These are phyloP conservation scores for Malassezia dermatis DNA, from an alignment of 1,284 basidiomycete species.

Conservation along the genomic window DNA sequence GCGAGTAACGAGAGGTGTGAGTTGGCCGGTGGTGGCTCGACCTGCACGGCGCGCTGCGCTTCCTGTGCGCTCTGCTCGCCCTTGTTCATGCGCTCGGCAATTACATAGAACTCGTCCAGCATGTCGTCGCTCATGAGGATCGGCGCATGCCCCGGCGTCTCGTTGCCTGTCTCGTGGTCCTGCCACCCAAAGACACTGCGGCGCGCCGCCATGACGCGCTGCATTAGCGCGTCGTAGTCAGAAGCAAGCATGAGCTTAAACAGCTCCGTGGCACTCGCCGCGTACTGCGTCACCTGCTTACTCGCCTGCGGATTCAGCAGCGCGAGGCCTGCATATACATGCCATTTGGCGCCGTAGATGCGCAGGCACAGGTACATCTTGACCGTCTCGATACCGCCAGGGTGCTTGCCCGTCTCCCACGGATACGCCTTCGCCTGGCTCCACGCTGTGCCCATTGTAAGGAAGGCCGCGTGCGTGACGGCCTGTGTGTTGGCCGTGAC, in stretches of 20 bases:
- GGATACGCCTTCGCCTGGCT: conserved; percentile 67
- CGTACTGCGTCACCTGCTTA: conserved; percentile 75
- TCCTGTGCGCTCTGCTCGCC: not conserved
- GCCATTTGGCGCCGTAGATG: conserved; percentile 95
- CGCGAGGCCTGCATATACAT: conserved; percentile 94
- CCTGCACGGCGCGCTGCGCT: conserved; percentile 1
- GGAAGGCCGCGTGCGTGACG: conserved; percentile 91
- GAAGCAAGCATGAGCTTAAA: conserved; percentile 94
- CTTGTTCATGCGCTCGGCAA: conserved; percentile 48
- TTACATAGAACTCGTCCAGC: conserved; percentile 78
- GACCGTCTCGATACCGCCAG: conserved; percentile 95
- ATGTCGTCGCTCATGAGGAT: conserved; percentile 79
- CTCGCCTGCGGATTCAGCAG: conserved; percentile 89
- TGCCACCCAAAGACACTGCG: conserved; percentile 64
- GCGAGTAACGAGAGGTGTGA: conserved; percentile 91
- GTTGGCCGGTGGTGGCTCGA: conserved; percentile 54
- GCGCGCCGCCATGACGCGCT: conserved; percentile 66
- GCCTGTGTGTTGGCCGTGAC: conserved; percentile 98
- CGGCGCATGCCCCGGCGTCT: conserved; percentile 48
- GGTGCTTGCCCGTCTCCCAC: conserved; percentile 84
- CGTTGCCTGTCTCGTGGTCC: conserved; percentile 30
- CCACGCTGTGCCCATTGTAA: conserved; percentile 99
- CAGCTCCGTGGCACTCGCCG: conserved; percentile 70
- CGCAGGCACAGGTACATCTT: conserved; percentile 86
- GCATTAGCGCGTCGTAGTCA: conserved; percentile 53